Base-by-base conservation (phyloP, 2,329 filamentous ascomycete genomes). In the Metarhizium guizhouense region DNA sequence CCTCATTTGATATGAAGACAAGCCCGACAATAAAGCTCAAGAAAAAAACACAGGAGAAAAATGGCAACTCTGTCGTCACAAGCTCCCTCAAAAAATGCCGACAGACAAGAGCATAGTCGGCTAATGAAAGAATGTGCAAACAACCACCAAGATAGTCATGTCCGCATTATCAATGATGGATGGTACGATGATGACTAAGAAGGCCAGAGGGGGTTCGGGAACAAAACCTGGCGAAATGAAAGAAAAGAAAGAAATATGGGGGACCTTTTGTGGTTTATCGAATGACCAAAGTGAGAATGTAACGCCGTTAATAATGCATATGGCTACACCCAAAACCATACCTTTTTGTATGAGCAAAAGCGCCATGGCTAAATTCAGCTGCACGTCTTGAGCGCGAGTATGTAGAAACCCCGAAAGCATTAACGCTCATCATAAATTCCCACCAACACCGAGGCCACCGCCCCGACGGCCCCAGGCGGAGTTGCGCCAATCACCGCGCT, bases 401-500 rank as follows among this genome's bases (percentile, higher is more conserved):
- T 30, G 13, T 30, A 51, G 38, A 51, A 16, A 48, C 38, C 34
- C 49, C 34, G 42, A 34, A 56, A 45, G 7, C 13, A 13, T 20
- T 18, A 30, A 38, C 14, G 30, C 34, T 25, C 16, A 61, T 72
- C 65, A 75, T 62, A 67, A 70, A 55, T 74, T 73, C 47, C 71
- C 70, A 11, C 79, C 77, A 11, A 80, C 72, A 58, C 80, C 78
- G 49, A 77, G 69, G 30, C 75, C 75, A 25, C 76, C 74, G 59
- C 73, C 77, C 57, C 76, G 79, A 51, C 76, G 76, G 32, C 72
- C 74, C 74, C 75, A 81, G 42, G 71, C 78, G 18, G 80, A 83
- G 63, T 81, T 82, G 38, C 81, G 76, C 79, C 80, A 83, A 57
- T 83, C 78, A 54, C 76, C 74, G 49, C 76, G 76, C 58, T 76